Evolutionary conservation across 345 rosid genomes (phyloP), one percentile per base, ranked within the genome.

Genomic region (Mangifera indica): DNA sequence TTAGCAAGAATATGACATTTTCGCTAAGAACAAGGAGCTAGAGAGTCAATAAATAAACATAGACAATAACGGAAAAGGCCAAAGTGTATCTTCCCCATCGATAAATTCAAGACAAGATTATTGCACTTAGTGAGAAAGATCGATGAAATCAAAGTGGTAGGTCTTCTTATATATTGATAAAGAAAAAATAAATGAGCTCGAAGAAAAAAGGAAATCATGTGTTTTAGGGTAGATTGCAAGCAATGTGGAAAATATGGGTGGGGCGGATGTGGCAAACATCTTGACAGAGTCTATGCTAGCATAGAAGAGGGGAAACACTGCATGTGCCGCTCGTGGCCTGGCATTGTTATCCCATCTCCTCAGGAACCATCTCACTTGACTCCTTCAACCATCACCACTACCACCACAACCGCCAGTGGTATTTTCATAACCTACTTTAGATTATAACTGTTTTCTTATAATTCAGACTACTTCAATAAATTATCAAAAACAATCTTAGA

Each of bases 271-370:
- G 87, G 93, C 10, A 64, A 69, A 10, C 90, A 88, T 63, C 80
- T 86, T 1, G 32, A 68, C 49, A 10, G 76, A n/a, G 49, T 86
- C 15, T 77, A 84, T 44, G 67, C 77, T 3, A 74, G 78, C 78
- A 88, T 88, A 10, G 87, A 86, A n/a, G 44, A 63, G 32, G 89
- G 85, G 14, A 81, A 77, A 51, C 90, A 70, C 75, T 88, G 90
- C 84, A 63, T 72, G 74, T 81, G 89, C 86, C 76, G 70, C 61
- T 61, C 90, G 4, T 88, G 93, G 93, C 90, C 90, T 6, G 84
- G 89, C 18, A 74, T 83, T 15, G 76, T 51, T 74, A 59, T 74
- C 48, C 79, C 79, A 2, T 57, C 6, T 8, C 45, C 7, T 8
- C 49, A 26, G 21, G 70, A 25, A 37, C 73, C 37, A 44, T 42